Evolutionary conservation across 1,139 yeast genomes (phyloP).

Genomic region (Taiozyma sp.): DNA sequence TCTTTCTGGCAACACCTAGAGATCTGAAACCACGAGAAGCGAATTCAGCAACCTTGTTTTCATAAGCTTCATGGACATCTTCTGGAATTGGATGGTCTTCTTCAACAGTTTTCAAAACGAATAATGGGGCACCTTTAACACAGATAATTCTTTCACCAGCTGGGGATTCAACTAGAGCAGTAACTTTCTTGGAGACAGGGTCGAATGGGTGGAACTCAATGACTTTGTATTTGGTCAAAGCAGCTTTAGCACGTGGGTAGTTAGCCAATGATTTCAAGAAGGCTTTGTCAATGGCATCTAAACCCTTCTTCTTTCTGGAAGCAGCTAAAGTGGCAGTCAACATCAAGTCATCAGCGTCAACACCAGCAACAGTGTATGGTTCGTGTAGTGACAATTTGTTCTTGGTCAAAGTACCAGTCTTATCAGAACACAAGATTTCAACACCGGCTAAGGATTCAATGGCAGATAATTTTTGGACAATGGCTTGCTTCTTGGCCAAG

Average conservation of each 20-base stretch:
- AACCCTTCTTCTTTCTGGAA: slow-evolving; percentile 98
- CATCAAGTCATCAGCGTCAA: slow-evolving; percentile 95
- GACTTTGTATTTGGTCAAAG: slow-evolving; percentile 93
- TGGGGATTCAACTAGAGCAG: slow-evolving; percentile 92
- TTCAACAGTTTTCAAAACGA: slow-evolving; percentile 92
- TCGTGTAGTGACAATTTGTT: slow-evolving; percentile 95
- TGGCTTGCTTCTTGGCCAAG: slow-evolving; percentile 97
- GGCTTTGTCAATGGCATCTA: slow-evolving; percentile 97
- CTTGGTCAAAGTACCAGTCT: slow-evolving; percentile 99
- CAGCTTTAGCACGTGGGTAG: slow-evolving; percentile 94
- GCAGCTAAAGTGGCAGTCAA: slow-evolving; percentile 98
- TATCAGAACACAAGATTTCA: slow-evolving; percentile 97
- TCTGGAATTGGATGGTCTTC: slow-evolving; percentile 96
- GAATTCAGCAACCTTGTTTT: slow-evolving; percentile 95
- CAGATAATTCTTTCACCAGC: slow-evolving; percentile 95
- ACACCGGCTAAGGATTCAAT: slow-evolving; percentile 99
- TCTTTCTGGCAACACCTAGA: slow-evolving; percentile 97
- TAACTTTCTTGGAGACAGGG: slow-evolving; percentile 96
- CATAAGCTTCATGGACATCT: slow-evolving; percentile 92
- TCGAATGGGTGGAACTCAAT: slow-evolving; percentile 96
- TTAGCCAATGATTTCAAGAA: slow-evolving; percentile 84
- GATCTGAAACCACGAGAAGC: slow-evolving; percentile 99
- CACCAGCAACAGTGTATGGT: slow-evolving; percentile 99
- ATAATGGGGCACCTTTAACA: slow-evolving; percentile 98
- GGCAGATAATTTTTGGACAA: slow-evolving; percentile 97